These are phyloP conservation scores for Globisporangium lucens DNA, from an alignment of 352 stramenopile genomes.

Conservation along the genomic window DNA sequence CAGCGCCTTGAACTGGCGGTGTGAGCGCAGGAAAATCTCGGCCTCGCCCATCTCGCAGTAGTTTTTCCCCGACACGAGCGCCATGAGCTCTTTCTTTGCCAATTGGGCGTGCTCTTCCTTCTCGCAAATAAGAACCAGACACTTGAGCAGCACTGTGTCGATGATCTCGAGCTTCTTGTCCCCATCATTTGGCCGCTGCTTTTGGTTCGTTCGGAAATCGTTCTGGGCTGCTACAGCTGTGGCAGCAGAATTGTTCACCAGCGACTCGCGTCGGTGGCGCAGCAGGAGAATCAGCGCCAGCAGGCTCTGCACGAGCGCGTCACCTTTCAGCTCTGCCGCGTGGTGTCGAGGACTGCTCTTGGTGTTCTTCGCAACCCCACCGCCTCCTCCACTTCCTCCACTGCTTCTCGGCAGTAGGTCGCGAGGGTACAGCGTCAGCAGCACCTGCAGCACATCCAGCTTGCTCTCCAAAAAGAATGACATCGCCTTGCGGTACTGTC, in stretches of 20 bases:
- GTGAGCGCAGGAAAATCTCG: conserved; percentile 74
- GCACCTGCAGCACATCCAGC: conserved; percentile 54
- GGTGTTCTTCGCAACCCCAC: conserved; percentile 15
- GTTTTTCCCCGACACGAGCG: conserved; percentile 52
- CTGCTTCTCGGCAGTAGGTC: conserved; percentile 65
- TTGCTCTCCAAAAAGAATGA: conserved; percentile 51
- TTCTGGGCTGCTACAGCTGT: background rate
- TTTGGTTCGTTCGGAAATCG: background rate
- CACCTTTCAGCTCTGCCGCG: conserved; percentile 27
- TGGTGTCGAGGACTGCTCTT: conserved; percentile 16
- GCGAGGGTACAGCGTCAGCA: conserved; percentile 64
- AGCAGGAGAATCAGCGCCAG: conserved; percentile 55
- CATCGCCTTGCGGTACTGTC: conserved; percentile 50
- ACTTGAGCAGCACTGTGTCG: conserved; percentile 83
- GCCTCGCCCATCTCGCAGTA: conserved; percentile 70
- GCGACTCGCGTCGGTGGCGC: conserved; percentile 35
- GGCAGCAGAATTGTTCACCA: conserved; percentile 7
- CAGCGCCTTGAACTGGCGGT: conserved; percentile 55
- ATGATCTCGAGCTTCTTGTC: conserved; percentile 43
- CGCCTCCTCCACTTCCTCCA: conserved; percentile 27
- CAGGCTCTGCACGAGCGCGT: conserved; percentile 49
- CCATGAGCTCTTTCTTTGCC: conserved; percentile 44
- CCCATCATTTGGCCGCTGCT: background rate
- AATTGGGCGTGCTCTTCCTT: conserved; percentile 30
- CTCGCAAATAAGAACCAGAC: conserved; percentile 64